Conservation (phyloP, 1,284 basidiomycete genomes). For the Moniliophthora roreri region DNA sequence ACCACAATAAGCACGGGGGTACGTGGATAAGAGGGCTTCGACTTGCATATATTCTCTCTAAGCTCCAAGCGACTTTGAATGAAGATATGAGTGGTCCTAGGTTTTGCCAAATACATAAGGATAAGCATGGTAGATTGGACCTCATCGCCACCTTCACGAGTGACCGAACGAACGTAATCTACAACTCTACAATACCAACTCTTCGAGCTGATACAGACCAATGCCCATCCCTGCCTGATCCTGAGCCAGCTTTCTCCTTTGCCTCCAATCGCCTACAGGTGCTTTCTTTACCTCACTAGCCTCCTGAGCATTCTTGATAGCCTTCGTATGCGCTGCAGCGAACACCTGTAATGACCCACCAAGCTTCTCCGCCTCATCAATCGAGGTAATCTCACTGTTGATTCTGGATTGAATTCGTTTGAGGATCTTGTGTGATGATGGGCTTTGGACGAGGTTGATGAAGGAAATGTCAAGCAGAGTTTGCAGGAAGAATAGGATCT, state of each 20-base stretch:
- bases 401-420: conserved; percentile 47
- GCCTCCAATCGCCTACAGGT: conserved; percentile 49
- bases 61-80: no score
- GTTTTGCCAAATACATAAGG: no score
- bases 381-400: conserved; percentile 50
- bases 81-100: no score
- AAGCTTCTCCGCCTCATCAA: conserved; percentile 50
- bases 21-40: no score
- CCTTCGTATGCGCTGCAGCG: conserved; percentile 48
- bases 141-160: no score
- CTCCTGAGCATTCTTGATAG: conserved; percentile 39
- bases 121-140: no score
- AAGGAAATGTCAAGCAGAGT: conserved; percentile 68
- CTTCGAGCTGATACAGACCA: conserved; percentile 70
- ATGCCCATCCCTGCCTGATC: conserved; percentile 54
- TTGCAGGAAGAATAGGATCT: conserved; percentile 63
- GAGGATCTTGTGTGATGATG: conserved; percentile 53
- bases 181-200: conserved; percentile 51
- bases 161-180: no score
- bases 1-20: no score
- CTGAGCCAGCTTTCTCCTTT: conserved; percentile 49
- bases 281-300: conserved; percentile 13
- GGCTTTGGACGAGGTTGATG: conserved; percentile 59
- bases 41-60: no score
- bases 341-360: conserved; percentile 64